phyloP scores from a whole-genome alignment of 2,329 filamentous ascomycete genomes.

The Aspergillus terreus region DNA sequence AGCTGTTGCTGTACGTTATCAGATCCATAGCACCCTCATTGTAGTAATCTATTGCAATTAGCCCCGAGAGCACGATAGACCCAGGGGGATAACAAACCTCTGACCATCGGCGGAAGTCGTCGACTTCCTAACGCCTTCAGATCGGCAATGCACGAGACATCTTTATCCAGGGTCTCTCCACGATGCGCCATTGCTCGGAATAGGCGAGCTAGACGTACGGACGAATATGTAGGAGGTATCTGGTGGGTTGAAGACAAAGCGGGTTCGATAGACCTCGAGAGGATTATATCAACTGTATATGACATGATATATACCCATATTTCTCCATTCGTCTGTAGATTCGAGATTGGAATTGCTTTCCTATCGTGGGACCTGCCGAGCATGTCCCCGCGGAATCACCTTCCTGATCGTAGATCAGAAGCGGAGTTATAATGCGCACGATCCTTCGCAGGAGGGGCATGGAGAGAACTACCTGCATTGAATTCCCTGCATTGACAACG shows the following conservation, averaged over 20 bases:
- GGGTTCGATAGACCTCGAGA: too few species aligned
- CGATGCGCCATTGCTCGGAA: constrained; percentile 27
- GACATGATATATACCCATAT: too few species aligned
- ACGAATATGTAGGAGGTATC: not conserved
- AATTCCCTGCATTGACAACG: too few species aligned
- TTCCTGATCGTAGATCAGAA: constrained; percentile 9
- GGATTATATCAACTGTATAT: too few species aligned
- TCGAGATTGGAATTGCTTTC: constrained; percentile 4
- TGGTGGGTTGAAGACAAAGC: too few species aligned
- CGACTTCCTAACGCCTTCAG: constrained; percentile 38
- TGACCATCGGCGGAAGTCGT: constrained; percentile 38
- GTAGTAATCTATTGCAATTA: constrained; percentile 48
- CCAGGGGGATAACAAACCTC: constrained; percentile 20
- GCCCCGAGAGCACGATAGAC: not conserved
- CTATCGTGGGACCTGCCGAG: constrained; percentile 9
- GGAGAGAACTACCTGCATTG: not conserved
- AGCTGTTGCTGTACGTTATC: constrained; percentile 36
- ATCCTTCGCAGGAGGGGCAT: not conserved
- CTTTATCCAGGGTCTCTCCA: constrained; percentile 25
- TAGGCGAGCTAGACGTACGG: not conserved
- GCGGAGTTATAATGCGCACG: not conserved
- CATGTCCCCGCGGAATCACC: constrained; percentile 14
- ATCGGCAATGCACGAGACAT: constrained; percentile 35
- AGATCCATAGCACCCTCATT: constrained; percentile 57
- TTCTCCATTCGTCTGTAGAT: too few species aligned